Evolutionary conservation across 1,284 basidiomycete genomes (phyloP).

Genomic region (Trametes pubescens): DNA sequence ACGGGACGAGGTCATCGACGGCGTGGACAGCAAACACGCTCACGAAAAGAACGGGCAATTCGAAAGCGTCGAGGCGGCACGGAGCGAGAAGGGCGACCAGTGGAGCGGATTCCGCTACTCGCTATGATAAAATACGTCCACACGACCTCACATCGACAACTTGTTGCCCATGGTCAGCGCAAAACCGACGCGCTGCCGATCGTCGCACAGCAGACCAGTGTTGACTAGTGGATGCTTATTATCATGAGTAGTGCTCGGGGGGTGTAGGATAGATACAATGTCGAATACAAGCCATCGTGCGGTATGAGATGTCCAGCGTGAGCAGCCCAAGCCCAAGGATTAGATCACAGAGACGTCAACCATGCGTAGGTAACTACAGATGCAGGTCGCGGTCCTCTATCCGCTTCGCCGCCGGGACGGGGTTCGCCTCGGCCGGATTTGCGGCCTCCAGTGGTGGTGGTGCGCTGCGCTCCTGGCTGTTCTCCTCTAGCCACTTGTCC

Average conservation of each 20-base stretch:
- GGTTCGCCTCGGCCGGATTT: constrained; percentile 42
- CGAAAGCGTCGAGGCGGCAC: constrained; percentile 49
- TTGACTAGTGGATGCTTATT: constrained; percentile 16
- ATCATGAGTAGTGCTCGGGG: constrained; percentile 35
- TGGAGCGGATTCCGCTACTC: constrained; percentile 59
- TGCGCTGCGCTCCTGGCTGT: constrained; percentile 62
- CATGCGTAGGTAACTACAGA: constrained; percentile 28
- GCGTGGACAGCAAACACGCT: constrained; percentile 43
- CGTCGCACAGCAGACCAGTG: not conserved
- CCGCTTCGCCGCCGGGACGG: constrained; percentile 60
- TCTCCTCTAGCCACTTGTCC: constrained; percentile 92
- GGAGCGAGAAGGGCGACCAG: constrained; percentile 52
- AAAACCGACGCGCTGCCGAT: too few species aligned
- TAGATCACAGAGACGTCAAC: constrained; percentile 25
- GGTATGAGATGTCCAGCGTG: constrained; percentile 31
- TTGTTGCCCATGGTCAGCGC: too few species aligned
- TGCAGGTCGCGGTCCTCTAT: constrained; percentile 31
- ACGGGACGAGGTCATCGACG: constrained; percentile 72
- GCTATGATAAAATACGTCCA: constrained; percentile 29
- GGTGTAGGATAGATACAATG: constrained; percentile 37
- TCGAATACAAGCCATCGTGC: constrained; percentile 32
- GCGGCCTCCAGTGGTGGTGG: constrained; percentile 62
- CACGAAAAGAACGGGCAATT: constrained; percentile 49
- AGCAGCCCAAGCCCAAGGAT: constrained; percentile 30
- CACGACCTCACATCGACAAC: too few species aligned